Evolutionary conservation across 495 filamentous ascomycete species (phyloP), one percentile per base, ranked within the genome.

Genomic region (Aspergillus olivimuriae): DNA sequence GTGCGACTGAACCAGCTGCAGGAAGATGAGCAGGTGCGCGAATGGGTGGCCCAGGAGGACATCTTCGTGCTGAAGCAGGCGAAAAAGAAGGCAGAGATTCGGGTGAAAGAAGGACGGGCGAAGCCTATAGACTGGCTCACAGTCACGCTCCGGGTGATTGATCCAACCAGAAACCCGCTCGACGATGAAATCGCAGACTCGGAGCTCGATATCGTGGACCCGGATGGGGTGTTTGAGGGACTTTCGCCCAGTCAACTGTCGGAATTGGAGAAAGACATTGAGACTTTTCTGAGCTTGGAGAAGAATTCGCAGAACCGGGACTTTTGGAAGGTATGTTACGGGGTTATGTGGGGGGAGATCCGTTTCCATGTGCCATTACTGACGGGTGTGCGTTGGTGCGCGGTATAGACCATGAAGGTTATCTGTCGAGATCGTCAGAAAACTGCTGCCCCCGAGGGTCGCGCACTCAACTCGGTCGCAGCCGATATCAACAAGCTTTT

Each of bases 71-170:
- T 99, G 50, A 89, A 90, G 61, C 92, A 99, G 61, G 84, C 92
- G 19, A 97, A 96, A 69, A 97, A 94, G 71, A 97, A 96, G 71
- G 91, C 92, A 28, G 87, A 89, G 53, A 94, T 99, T 44, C 82
- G 92, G 4, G 89, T 97, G n/a, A 86, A 89, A 50, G 90, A 94
- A 62, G 86, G 84, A 11, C 81, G 92, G 45, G 90, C 91, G 39
- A 89, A 87, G 61, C 86, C 91, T 10, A 91, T 97, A 60, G 92
- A 99, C 68, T 94, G 88, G 81, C 77, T 99, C 31, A 89, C 94
- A 0, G 90, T 96, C 43, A 94, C 83, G 41, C 65, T 99, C 30
- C 81, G 88, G 37, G 82, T 91, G 35, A 83, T 95, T 39, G 94
- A 97, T 61, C 76, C 86, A 19, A 87, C 88, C 34, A 79, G 85